These are phyloP conservation scores for Mortierella hygrophila DNA, from an alignment of 192 early-diverging fungal species.

Conservation along the genomic window DNA sequence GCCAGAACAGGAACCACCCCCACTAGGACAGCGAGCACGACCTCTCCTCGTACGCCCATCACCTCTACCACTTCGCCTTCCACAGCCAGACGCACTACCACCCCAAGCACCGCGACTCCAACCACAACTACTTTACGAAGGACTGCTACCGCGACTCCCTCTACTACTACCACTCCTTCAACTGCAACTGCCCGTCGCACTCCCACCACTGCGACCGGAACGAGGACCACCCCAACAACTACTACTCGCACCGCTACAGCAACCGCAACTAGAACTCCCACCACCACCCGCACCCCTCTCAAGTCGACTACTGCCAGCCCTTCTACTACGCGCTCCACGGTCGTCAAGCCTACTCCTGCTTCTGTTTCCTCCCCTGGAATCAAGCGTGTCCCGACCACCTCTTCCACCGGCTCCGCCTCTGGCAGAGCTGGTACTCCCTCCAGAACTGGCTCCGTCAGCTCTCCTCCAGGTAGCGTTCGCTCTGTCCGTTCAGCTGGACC, in stretches of 20 bases:
- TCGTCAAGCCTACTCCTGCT: slow-evolving; percentile 5
- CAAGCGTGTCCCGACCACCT: slow-evolving; percentile 20
- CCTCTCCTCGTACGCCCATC: neutral
- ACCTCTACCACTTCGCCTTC: neutral
- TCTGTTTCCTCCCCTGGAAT: slow-evolving; percentile 6
- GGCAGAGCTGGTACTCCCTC: slow-evolving; percentile 14
- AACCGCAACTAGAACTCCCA: neutral
- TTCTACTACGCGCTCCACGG: neutral
- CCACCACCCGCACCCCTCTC: slow-evolving; percentile 11
- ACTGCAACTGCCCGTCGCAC: neutral
- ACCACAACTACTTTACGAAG: neutral
- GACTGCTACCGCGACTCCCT: slow-evolving; percentile 13
- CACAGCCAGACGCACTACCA: slow-evolving; percentile 6
- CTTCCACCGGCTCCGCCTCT: neutral
- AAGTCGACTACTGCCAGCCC: neutral
- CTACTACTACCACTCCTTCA: slow-evolving; percentile 1
- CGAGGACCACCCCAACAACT: slow-evolving; percentile 20
- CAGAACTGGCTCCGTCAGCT: slow-evolving; percentile 16
- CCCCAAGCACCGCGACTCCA: slow-evolving; percentile 13
- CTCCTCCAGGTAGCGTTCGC: slow-evolving; percentile 44
- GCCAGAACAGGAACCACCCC: neutral
- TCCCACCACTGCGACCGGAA: neutral
- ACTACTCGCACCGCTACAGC: slow-evolving; percentile 7
- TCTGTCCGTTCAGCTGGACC: slow-evolving; percentile 36
- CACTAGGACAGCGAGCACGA: neutral